These are phyloP conservation scores for Colletotrichum sp. DNA, from an alignment of 2,329 filamentous ascomycete species.

Conservation along the genomic window DNA sequence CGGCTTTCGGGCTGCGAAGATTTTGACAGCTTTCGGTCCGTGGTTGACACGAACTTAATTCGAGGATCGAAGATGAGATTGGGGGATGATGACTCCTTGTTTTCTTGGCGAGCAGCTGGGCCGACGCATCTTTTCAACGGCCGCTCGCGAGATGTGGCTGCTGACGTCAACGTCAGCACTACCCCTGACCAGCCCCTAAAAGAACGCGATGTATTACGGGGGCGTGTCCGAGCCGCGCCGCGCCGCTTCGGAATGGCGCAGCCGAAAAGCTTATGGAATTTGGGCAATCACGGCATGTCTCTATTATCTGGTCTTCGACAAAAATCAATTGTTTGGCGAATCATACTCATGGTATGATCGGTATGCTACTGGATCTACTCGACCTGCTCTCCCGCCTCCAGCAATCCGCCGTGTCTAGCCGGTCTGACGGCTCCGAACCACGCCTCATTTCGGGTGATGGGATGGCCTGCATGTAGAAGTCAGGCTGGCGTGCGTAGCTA, in stretches of 20 bases:
- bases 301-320: neutral
- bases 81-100: neutral
- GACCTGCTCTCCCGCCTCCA: constrained; percentile 1
- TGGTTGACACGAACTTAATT: neutral
- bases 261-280: neutral
- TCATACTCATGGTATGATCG: neutral
- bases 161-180: neutral
- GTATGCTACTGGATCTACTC: constrained; percentile 4
- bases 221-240: neutral
- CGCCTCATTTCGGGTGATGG: constrained; percentile 1
- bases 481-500: constrained; percentile 7
- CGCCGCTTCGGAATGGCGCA: neutral
- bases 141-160: neutral
- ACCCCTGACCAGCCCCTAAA: neutral
- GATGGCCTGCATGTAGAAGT: constrained; percentile 14
- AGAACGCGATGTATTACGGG: neutral
- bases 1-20: neutral
- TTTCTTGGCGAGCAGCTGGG: neutral
- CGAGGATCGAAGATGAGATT: neutral
- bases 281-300: neutral
- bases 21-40: neutral
- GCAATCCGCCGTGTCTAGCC: neutral
- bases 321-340: neutral
- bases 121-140: neutral
- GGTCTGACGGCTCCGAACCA: neutral